These are phyloP conservation scores for Elsinoe ampelina DNA, from an alignment of 2,329 filamentous ascomycete genomes.

Conservation along the genomic window DNA sequence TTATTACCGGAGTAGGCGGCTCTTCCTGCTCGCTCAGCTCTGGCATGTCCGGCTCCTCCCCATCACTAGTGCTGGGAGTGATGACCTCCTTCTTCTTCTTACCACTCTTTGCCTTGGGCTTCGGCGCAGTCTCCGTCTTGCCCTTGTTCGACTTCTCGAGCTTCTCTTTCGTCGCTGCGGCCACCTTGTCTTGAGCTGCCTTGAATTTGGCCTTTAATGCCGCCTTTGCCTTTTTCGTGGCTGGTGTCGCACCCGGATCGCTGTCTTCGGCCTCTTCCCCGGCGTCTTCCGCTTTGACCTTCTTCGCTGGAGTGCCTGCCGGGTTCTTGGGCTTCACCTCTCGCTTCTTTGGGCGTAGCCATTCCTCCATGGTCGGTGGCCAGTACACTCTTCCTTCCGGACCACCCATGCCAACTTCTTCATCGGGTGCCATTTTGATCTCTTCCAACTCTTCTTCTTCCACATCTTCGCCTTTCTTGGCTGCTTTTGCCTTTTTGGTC, in stretches of 20 bases:
- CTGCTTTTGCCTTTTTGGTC: conserved; percentile 35
- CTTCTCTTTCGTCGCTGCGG: conserved; percentile 18
- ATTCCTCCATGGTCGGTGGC: conserved; percentile 83
- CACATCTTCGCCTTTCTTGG: conserved; percentile 30
- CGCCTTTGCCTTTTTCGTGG: conserved; percentile 33
- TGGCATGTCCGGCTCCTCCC: conserved; percentile 20
- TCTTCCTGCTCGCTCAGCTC: conserved; percentile 21
- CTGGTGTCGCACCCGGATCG: conserved; percentile 29
- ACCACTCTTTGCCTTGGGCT: conserved; percentile 7
- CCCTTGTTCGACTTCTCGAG: conserved; percentile 18
- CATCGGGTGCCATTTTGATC: conserved; percentile 44
- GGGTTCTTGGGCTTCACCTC: conserved; percentile 49
- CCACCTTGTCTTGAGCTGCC: conserved; percentile 9
- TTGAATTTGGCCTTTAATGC: conserved; percentile 21
- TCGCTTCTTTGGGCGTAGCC: conserved; percentile 72
- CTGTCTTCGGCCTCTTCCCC: conserved; percentile 23
- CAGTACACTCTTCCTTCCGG: conserved; percentile 76
- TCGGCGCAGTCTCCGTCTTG: conserved; percentile 14
- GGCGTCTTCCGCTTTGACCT: conserved; percentile 24
- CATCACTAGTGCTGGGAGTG: conserved; percentile 34
- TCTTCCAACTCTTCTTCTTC: conserved; percentile 33
- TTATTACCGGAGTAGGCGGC: conserved; percentile 22
- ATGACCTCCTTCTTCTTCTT: conserved; percentile 30
- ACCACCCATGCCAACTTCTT: conserved; percentile 80
- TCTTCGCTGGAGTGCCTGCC: conserved; percentile 20